phyloP scores from a whole-genome alignment of 495 filamentous ascomycete genomes.

The Neurospora sp. region DNA sequence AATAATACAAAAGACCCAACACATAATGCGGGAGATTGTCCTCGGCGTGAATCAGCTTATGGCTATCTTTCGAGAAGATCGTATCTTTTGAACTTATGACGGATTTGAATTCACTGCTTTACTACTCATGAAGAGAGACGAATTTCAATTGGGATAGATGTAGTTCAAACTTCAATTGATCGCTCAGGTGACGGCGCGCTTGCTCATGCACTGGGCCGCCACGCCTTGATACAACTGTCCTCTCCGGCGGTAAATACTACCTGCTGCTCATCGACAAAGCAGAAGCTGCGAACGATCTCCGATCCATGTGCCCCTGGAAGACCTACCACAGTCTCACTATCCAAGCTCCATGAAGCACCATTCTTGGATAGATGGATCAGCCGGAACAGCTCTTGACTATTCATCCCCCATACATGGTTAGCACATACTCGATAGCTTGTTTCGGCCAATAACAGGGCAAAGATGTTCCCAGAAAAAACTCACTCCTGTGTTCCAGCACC shows the following conservation, averaged over 20 bases:
- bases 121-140: not conserved
- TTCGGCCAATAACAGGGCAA: not conserved
- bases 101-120: not conserved
- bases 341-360: constrained; percentile 49
- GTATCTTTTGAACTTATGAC: not conserved
- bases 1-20: constrained; percentile 1
- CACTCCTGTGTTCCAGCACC: constrained; percentile 53
- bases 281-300: constrained; percentile 74
- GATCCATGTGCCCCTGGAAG: constrained; percentile 70
- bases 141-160: not conserved
- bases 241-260: constrained; percentile 70
- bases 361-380: constrained; percentile 52
- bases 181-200: not conserved
- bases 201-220: constrained; percentile 29
- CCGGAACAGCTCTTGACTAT: constrained; percentile 54
- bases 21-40: not conserved
- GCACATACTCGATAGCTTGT: not conserved
- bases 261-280: constrained; percentile 59
- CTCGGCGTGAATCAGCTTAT: not conserved
- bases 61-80: not conserved
- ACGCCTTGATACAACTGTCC: constrained; percentile 64
- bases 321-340: constrained; percentile 49
- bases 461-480: constrained; percentile 7
- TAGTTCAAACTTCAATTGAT: not conserved
- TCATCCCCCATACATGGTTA: constrained; percentile 2